A percentile compares a stretch with the other conserved stretches of the same genome.
These are phyloP conservation scores for Batkoa obscura DNA, from an alignment of 371 early-diverging fungal species.

Conservation along the genomic window DNA sequence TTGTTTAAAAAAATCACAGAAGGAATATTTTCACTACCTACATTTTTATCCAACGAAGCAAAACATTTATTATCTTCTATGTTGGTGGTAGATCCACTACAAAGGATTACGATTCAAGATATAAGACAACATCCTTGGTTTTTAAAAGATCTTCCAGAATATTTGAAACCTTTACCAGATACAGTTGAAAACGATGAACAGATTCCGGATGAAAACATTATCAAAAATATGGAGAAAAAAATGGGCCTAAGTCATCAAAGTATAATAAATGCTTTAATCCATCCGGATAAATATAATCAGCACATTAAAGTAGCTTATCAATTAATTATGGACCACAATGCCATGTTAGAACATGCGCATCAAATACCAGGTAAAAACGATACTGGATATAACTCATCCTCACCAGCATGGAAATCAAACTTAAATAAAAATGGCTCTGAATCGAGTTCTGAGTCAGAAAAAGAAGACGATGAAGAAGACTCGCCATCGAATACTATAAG, in stretches of 20 bases:
- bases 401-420: no score
- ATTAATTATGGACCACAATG: constrained; percentile 64
- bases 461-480: background rate
- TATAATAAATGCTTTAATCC: constrained; percentile 47
- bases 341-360: constrained; percentile 47
- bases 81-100: constrained; percentile 89
- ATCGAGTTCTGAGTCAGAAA: background rate
- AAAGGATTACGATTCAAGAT: constrained; percentile 80
- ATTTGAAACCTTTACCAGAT: constrained; percentile 54
- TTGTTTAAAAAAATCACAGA: constrained; percentile 87
- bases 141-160: constrained; percentile 68
- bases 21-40: constrained; percentile 77
- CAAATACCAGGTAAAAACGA: background rate
- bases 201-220: constrained; percentile 51
- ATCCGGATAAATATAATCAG: constrained; percentile 45
- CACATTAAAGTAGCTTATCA: constrained; percentile 89
- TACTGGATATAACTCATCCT: background rate
- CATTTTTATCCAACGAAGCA: constrained; percentile 64
- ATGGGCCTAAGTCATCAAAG: constrained; percentile 52
- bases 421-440: no score
- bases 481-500: background rate
- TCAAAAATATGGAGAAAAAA: constrained; percentile 62
- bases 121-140: constrained; percentile 85
- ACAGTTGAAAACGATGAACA: constrained; percentile 37
- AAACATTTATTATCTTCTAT: constrained; percentile 66